Base-by-base conservation (phyloP, 1,284 basidiomycete genomes). In the Stereum hirsutum region DNA sequence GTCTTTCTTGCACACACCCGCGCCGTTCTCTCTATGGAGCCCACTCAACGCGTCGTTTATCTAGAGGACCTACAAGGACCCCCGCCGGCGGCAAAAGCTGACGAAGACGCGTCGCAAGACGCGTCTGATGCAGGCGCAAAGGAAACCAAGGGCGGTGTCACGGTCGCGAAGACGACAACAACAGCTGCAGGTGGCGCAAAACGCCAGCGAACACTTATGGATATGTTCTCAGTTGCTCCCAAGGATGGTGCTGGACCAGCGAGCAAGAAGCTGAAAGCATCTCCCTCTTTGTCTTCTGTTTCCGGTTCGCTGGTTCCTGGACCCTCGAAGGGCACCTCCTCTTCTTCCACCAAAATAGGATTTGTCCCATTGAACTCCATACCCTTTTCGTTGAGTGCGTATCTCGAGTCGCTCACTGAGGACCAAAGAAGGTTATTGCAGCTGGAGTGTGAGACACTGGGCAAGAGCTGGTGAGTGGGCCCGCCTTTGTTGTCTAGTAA, bases 381-480 rank as follows among this genome's bases (percentile, higher is more conserved):
- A 33, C 76, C 82, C 5, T 85, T 87, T 56, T 83, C 80, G 20
- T 49, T 77, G 49, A 68, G 65, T 17, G 68, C 66, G n/a, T 85
- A 72, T 52, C 51, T 66, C 37, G 69, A 69, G 4, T 69, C 72
- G 1, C 59, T 87, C 40, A 69, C 70, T 12, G 75, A 78, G 20
- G 74, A 81, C 45, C 69, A 81, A 51, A 73, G 61, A 45, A 56
- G 63, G 8, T 61, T 88, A 19, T 68, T 89, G 31, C 56, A 64
- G 32, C 70, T 89, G 20, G 86, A 89, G 58, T 78, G 75, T 52
- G 75, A 81, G 39, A 74, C 73, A 12, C 74, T 89, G 72, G 78
- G 80, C 33, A 78, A 78, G 56, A 81, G 77, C 52, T 89, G 86
- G 86, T 81, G 47, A 52, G 74, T 57, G 24, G 25, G n/a, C 39